phyloP scores from a whole-genome alignment of 164 flowering plant species.

The Piper betle region DNA sequence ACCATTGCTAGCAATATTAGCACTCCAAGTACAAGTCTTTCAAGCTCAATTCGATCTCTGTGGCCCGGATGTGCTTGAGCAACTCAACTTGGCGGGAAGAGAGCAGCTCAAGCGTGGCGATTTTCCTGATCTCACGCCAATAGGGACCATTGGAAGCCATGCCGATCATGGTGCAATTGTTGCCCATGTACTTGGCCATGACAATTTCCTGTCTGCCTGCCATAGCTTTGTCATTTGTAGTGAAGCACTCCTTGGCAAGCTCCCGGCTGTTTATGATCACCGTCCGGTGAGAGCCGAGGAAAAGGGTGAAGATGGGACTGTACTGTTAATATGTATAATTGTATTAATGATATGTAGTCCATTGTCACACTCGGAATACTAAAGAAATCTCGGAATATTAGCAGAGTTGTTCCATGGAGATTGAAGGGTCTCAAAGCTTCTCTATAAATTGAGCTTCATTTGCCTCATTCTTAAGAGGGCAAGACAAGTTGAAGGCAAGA shows the following conservation, averaged over 20 bases:
- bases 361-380: too few species aligned
- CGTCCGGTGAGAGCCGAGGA: not conserved
- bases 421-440: too few species aligned
- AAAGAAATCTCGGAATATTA: too few species aligned
- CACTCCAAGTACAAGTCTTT: not conserved
- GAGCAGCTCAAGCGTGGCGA: not conserved
- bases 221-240: not conserved
- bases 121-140: not conserved
- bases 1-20: too few species aligned
- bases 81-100: not conserved
- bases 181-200: not conserved
- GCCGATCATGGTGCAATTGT: constrained; percentile 1
- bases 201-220: not conserved
- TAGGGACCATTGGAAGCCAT: constrained; percentile 3
- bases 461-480: too few species aligned
- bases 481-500: too few species aligned
- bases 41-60: not conserved
- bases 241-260: not conserved
- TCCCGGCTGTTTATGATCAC: not conserved
- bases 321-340: too few species aligned
- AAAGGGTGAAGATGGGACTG: not conserved
- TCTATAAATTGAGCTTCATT: too few species aligned
- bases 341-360: too few species aligned
- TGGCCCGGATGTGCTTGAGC: not conserved
- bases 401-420: too few species aligned